These are phyloP conservation scores for Leccinum subgranulosum DNA, from an alignment of 768 basidiomycete species.

Conservation along the genomic window DNA sequence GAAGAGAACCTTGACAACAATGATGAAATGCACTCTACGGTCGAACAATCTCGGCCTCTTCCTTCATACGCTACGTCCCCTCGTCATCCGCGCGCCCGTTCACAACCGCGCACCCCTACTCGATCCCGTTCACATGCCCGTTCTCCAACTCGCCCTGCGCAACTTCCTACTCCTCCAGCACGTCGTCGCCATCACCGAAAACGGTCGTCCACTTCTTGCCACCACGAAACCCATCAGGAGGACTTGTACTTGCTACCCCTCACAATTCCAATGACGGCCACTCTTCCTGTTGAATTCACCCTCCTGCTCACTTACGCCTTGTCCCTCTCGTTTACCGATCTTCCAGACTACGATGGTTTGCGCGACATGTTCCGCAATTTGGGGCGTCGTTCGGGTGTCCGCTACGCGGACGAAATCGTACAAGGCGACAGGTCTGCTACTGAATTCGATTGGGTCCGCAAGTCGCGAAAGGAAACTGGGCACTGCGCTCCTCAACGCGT, in stretches of 20 bases:
- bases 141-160: slow-evolving; percentile 6
- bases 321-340: slow-evolving; percentile 81
- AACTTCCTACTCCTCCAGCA: slow-evolving; percentile 17
- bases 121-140: slow-evolving; percentile 9
- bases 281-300: slow-evolving; percentile 79
- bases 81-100: slow-evolving; percentile 13
- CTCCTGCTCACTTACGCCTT: slow-evolving; percentile 77
- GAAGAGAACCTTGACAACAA: slow-evolving; percentile 14
- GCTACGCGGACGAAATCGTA: slow-evolving; percentile 27
- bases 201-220: slow-evolving; percentile 18
- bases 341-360: slow-evolving; percentile 85
- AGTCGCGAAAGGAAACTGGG: slow-evolving; percentile 27
- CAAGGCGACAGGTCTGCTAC: slow-evolving; percentile 18
- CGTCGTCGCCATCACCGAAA: slow-evolving; percentile 16
- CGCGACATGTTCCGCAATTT: slow-evolving; percentile 67
- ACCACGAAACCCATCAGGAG: slow-evolving; percentile 13
- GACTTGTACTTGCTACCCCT: slow-evolving; percentile 7
- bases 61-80: slow-evolving; percentile 6
- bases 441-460: slow-evolving; percentile 47
- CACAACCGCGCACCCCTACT: slow-evolving; percentile 16
- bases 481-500: slow-evolving; percentile 26
- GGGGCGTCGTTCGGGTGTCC: slow-evolving; percentile 50
- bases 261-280: slow-evolving; percentile 61
- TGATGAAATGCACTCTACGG: slow-evolving; percentile 1
- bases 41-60: slow-evolving; percentile 19